These are phyloP conservation scores for Cladosporium velox DNA, from an alignment of 2,329 filamentous ascomycete species.

Conservation along the genomic window DNA sequence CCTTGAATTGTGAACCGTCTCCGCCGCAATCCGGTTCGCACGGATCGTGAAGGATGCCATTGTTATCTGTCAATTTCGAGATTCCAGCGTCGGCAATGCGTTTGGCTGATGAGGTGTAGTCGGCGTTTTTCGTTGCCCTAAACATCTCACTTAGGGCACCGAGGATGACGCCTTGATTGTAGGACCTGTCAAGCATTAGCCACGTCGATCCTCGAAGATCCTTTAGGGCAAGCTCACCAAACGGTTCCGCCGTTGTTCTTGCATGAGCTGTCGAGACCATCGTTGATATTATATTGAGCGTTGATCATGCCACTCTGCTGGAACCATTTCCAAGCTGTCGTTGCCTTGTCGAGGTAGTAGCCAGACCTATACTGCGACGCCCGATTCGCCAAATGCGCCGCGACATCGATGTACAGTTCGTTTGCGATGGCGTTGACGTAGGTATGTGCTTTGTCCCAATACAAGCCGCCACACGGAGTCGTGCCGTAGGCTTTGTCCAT, in stretches of 20 bases:
- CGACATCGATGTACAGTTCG: conserved; percentile 57
- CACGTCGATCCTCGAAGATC: background rate
- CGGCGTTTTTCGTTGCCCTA: conserved; percentile 36
- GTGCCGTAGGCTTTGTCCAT: conserved; percentile 48
- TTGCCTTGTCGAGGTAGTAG: conserved; percentile 49
- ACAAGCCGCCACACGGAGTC: conserved; percentile 51
- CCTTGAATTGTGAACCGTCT: conserved; percentile 68
- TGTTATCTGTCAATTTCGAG: conserved; percentile 36
- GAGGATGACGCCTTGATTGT: conserved; percentile 65
- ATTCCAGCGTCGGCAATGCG: conserved; percentile 47
- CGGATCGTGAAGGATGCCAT: conserved; percentile 45
- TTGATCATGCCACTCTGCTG: conserved; percentile 53
- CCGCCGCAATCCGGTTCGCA: conserved; percentile 41
- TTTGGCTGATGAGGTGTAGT: conserved; percentile 41
- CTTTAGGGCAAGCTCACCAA: conserved; percentile 39
- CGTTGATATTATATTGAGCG: conserved; percentile 53
- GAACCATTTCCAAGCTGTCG: conserved; percentile 56
- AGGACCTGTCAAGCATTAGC: conserved; percentile 38
- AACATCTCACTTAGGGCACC: conserved; percentile 58
- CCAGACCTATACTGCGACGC: conserved; percentile 34
- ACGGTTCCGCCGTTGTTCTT: conserved; percentile 50
- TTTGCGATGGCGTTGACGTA: conserved; percentile 59
- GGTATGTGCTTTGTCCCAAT: conserved; percentile 48
- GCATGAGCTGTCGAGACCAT: conserved; percentile 53
- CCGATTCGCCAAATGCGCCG: conserved; percentile 58